Evolutionary conservation across 345 rosid species (phyloP).

Genomic region (Bruguiera parviflora): DNA sequence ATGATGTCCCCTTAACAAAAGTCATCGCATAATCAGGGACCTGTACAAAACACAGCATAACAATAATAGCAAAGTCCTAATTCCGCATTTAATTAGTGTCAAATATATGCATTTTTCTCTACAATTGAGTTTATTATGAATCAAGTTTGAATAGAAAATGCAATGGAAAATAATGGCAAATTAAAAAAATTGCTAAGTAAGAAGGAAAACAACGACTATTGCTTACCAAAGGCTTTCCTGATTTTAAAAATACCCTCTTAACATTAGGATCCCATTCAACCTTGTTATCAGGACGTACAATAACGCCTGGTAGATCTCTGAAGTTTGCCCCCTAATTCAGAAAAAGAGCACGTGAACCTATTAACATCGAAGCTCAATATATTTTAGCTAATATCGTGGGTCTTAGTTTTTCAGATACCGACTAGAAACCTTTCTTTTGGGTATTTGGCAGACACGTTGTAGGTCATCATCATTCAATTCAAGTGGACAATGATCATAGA

Average conservation of each 20-base stretch:
- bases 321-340: conserved; percentile 53
- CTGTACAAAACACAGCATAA: conserved; percentile 15
- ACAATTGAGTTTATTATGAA: no score
- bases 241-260: conserved; percentile 29
- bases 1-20: conserved; percentile 35
- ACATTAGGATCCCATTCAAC: conserved; percentile 46
- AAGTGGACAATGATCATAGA: conserved; percentile 50
- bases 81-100: no score
- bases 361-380: neutral
- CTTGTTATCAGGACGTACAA: conserved; percentile 37
- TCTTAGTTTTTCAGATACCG: neutral
- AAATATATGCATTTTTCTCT: no score
- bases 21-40: conserved; percentile 52
- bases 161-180: neutral
- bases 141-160: neutral
- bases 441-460: conserved; percentile 48
- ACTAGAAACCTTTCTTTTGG: conserved; percentile 43
- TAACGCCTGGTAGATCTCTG: conserved; percentile 61
- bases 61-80: no score
- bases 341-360: neutral
- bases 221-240: conserved; percentile 52
- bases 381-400: neutral
- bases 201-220: neutral
- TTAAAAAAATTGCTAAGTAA: no score
- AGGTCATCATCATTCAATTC: conserved; percentile 43